A percentile compares a stretch with the other conserved stretches of the same genome.
phyloP scores from a whole-genome alignment of 2,329 filamentous ascomycete species.

The Periconia sp. region DNA sequence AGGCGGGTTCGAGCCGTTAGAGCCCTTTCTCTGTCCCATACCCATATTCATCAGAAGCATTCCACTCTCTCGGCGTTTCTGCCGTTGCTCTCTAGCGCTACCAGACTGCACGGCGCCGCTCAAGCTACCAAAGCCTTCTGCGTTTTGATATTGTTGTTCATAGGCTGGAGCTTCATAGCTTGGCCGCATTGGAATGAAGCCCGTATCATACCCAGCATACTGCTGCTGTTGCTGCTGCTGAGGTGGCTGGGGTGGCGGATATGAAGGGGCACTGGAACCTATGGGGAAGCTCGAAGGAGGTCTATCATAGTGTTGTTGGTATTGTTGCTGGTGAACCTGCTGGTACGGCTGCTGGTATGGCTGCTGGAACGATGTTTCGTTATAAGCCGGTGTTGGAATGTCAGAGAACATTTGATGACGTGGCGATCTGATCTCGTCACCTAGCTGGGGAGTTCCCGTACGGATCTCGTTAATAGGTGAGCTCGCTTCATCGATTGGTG shows the following conservation, averaged over 20 bases:
- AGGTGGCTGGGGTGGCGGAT: constrained; percentile 32
- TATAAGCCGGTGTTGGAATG: constrained; percentile 68
- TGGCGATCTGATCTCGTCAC: constrained; percentile 66
- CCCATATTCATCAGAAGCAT: constrained; percentile 49
- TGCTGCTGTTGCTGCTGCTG: constrained; percentile 21
- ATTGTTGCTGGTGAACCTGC: too few relatives aligned
- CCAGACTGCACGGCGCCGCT: constrained; percentile 37
- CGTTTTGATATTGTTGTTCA: constrained; percentile 31
- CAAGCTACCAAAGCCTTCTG: constrained; percentile 43
- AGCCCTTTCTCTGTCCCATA: constrained; percentile 44
- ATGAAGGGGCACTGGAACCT: too few relatives aligned
- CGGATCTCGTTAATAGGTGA: constrained; percentile 54
- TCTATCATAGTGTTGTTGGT: constrained; percentile 26
- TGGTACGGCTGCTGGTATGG: constrained; percentile 2
- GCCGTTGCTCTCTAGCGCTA: constrained; percentile 36
- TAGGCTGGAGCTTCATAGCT: constrained; percentile 49
- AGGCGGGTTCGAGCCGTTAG: constrained; percentile 31
- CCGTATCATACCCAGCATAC: constrained; percentile 51
- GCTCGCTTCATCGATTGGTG: constrained; percentile 64
- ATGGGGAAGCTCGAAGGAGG: constrained; percentile 30
- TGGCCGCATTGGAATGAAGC: constrained; percentile 58
- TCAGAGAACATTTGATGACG: constrained; percentile 71
- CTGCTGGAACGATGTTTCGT: constrained; percentile 59
- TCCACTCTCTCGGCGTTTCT: constrained; percentile 44
- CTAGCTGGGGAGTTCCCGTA: constrained; percentile 48